Percentiles rank a stretch among this genome's conserved stretches.
phyloP scores from a whole-genome alignment of 2,329 filamentous ascomycete species.

The Talaromyces marneffei region DNA sequence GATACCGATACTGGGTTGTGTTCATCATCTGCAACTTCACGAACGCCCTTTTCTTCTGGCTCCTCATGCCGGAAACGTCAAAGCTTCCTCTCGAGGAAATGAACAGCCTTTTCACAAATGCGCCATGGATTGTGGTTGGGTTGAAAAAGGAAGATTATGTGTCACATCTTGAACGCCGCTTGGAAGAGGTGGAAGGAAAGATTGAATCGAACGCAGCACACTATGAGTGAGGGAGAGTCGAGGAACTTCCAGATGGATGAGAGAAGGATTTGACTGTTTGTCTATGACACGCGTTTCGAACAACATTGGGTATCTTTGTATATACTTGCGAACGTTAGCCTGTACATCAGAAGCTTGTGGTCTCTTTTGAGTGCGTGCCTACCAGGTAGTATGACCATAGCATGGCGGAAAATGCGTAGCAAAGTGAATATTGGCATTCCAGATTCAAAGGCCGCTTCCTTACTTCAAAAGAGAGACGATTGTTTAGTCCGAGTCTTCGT shows the following conservation, averaged over 20 bases:
- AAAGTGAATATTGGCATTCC: neutral
- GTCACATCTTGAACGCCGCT: constrained; percentile 51
- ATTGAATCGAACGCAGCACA: constrained; percentile 18
- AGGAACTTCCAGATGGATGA: neutral
- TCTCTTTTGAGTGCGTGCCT: neutral
- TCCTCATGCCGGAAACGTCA: constrained; percentile 60
- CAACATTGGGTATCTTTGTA: neutral
- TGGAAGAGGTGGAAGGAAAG: constrained; percentile 55
- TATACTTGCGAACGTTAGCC: neutral
- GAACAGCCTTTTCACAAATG: constrained; percentile 61
- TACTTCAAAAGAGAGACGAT: neutral
- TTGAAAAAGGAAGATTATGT: constrained; percentile 51
- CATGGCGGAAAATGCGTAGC: neutral
- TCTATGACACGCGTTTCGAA: neutral
- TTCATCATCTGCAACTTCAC: constrained; percentile 65
- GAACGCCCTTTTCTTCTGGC: constrained; percentile 63
- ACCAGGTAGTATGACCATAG: neutral
- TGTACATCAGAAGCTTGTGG: neutral
- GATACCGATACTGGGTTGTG: constrained; percentile 54
- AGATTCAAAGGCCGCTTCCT: neutral
- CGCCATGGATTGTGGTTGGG: constrained; percentile 57
- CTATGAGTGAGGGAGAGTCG: constrained; percentile 15
- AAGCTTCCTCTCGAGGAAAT: constrained; percentile 61
- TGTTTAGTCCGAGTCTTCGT: constrained; percentile 30
- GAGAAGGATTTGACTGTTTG: neutral